These are phyloP conservation scores for Zalerion maritima DNA, from an alignment of 495 filamentous ascomycete genomes.

Conservation along the genomic window DNA sequence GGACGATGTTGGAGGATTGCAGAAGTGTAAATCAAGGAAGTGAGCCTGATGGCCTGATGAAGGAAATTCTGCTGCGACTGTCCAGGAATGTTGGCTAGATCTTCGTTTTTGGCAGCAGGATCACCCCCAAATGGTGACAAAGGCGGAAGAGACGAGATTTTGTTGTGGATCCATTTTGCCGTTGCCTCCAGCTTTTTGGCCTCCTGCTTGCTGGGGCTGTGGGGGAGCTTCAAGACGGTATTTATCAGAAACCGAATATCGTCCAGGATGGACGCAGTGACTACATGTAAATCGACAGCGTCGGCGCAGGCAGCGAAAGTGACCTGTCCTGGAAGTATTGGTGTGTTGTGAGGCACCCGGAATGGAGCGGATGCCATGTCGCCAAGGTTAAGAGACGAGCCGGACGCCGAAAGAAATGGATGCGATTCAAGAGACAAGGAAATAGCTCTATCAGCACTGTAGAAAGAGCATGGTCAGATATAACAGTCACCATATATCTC, in stretches of 20 bases:
- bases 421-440: too few relatives aligned
- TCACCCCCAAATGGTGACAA: neutral
- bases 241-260: constrained; percentile 22
- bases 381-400: too few relatives aligned
- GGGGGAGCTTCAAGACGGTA: constrained; percentile 16
- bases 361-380: constrained; percentile 13
- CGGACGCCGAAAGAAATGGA: too few relatives aligned
- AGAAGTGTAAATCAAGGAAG: constrained; percentile 19
- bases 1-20: constrained; percentile 17
- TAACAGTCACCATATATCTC: too few relatives aligned
- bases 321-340: constrained; percentile 14
- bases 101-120: neutral
- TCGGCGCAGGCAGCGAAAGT: constrained; percentile 15
- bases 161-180: constrained; percentile 20
- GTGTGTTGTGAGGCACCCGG: constrained; percentile 22
- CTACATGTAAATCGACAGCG: constrained; percentile 15
- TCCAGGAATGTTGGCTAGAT: neutral
- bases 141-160: constrained; percentile 5
- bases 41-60: constrained; percentile 18
- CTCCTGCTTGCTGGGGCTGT: constrained; percentile 13
- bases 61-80: constrained; percentile 13
- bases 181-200: constrained; percentile 18
- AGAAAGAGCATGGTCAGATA: too few relatives aligned
- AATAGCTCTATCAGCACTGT: too few relatives aligned
- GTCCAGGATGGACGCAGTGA: constrained; percentile 23